Evolutionary conservation across 2,329 filamentous ascomycete genomes (phyloP), one percentile per base, ranked within the genome.

Genomic region (Dactylonectria estremocensis): DNA sequence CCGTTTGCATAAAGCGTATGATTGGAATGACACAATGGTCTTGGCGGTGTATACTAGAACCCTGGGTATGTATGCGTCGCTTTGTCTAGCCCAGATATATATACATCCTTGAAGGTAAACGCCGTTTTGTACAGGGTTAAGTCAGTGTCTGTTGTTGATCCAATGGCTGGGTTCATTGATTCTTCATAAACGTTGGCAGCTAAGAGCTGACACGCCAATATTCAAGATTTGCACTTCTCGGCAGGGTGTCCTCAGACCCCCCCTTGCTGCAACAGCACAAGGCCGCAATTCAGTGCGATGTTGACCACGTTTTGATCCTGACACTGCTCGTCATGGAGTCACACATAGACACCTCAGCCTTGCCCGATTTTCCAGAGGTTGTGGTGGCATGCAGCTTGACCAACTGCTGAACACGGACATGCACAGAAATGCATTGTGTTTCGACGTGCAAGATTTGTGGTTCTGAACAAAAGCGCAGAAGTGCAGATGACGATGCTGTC

Each of bases 41-140:
- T 57, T 59, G 49, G 28, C 33, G 54, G 40, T 64, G 62, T 59
- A 64, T 20, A 40, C 54, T 64, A 53, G 33, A 14, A 64, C 56
- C 45, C n/a, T 9, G 55, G 49, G 43, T 18, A 16, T 49, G 49
- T 50, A 28, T 40, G 48, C 22, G 49, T 59, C 14, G n/a, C 18
- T 46, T 53, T 59, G 16, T 50, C n/a, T 16, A 37, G 55, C 37
- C 46, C 28, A 53, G 46, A 58, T 37, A 53, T 63, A 58, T 37
- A 53, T 63, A n/a, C 43, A 11, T 37, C 13, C 24, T 13, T 53
- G 50, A 16, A 37, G 28, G 50, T 10, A 53, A 53, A 53, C 20
- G 50, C 31, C 35, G 31, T 20, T 53, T 13, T 18, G 14, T 22
- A 33, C 22, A 50, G 48, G 48, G 14, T 14, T n/a, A n/a, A 50